phyloP scores from a whole-genome alignment of 2,329 filamentous ascomycete species.

The Venturia asperata region DNA sequence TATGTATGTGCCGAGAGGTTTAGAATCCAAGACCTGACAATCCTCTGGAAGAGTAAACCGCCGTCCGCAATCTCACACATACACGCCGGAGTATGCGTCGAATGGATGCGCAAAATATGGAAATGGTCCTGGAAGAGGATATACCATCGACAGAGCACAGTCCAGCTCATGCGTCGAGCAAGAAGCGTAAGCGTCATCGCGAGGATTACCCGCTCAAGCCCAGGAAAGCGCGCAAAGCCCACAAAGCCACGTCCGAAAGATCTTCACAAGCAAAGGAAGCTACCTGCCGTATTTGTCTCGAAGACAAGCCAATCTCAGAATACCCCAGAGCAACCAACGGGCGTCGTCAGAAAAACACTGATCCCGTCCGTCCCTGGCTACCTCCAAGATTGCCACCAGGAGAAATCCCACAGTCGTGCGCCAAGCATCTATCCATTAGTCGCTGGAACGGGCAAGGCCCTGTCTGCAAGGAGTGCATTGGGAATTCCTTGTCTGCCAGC shows the following conservation, averaged over 20 bases:
- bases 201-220: conserved; percentile 13
- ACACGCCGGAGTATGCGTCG: neutral
- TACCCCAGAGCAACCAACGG: conserved; percentile 4
- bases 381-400: neutral
- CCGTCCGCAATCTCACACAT: too few relatives aligned
- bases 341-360: neutral
- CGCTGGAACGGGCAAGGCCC: conserved; percentile 6
- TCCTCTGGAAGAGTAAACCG: neutral
- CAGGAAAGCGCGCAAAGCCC: conserved; percentile 3
- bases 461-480: conserved; percentile 19
- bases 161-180: neutral
- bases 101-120: neutral
- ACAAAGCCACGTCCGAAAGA: neutral
- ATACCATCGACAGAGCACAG: neutral
- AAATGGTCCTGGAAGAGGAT: neutral
- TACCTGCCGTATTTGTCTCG: conserved; percentile 17
- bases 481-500: neutral
- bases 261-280: neutral
- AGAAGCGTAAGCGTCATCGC: conserved; percentile 7
- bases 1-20: neutral
- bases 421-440: conserved; percentile 6
- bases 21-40: neutral
- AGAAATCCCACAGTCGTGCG: conserved; percentile 12
- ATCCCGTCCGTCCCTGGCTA: neutral
- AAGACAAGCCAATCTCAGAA: conserved; percentile 11